Conservation (phyloP, 1,284 basidiomycete genomes). For the Cryptococcus hybrid region DNA sequence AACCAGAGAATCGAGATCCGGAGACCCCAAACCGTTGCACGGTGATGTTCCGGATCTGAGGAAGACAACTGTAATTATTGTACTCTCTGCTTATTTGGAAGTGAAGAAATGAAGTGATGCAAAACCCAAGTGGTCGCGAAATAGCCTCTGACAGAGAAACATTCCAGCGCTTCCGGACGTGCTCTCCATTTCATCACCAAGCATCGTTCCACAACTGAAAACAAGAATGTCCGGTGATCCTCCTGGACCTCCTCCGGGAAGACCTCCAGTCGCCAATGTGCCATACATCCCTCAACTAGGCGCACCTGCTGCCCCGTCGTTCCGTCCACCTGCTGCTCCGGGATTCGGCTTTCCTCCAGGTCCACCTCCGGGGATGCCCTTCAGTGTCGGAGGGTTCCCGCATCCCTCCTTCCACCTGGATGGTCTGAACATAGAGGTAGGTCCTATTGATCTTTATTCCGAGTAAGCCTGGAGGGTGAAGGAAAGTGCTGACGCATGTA, state of each 20-base stretch:
- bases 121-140: too few relatives aligned
- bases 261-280: conserved; percentile 17
- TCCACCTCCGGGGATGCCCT: conserved; percentile 18
- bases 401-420: conserved; percentile 61
- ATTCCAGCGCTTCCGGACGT: too few relatives aligned
- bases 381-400: conserved; percentile 38
- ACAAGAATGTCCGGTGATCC: conserved; percentile 22
- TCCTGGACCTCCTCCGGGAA: conserved; percentile 34
- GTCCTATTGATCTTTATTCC: conserved; percentile 12
- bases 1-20: too few relatives aligned
- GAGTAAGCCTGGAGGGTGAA: too few relatives aligned
- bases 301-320: background rate
- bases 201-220: background rate
- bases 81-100: too few relatives aligned
- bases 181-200: too few relatives aligned
- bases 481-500: background rate
- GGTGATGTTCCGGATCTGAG: too few relatives aligned
- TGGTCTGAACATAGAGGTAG: conserved; percentile 72
- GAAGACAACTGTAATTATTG: too few relatives aligned
- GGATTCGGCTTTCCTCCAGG: conserved; percentile 8
- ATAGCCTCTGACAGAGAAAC: too few relatives aligned
- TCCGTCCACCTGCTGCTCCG: conserved; percentile 4
- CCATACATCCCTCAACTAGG: conserved; percentile 1
- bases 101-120: too few relatives aligned
- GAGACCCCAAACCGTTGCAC: too few relatives aligned